Base-by-base conservation (phyloP, 139 green algal species). In the Chlorella sorokiniana region DNA sequence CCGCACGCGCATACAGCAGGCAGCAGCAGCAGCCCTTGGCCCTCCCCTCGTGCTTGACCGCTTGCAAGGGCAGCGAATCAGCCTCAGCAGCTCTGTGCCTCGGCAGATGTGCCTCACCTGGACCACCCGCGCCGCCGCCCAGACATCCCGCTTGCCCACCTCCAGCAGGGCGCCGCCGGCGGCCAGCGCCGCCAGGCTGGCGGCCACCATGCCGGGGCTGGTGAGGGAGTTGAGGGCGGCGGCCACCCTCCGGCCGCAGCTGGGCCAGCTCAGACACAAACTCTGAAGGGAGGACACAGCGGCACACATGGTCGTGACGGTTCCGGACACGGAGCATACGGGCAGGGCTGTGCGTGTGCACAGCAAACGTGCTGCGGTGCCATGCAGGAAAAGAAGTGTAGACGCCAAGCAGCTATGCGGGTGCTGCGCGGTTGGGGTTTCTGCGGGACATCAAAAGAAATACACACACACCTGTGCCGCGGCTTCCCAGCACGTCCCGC, bases 61-160 rank as follows among this genome's bases (percentile, higher is more conserved):
- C n/a, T n/a, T n/a, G n/a, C n/a, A n/a, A n/a, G n/a, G n/a, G n/a
- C n/a, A n/a, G n/a, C n/a, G n/a, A n/a, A n/a, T n/a, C n/a, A n/a
- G n/a, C n/a, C n/a, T n/a, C n/a, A n/a, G n/a, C n/a, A n/a, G n/a
- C n/a, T n/a, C n/a, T n/a, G n/a, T n/a, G n/a, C n/a, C n/a, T n/a
- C n/a, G n/a, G n/a, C n/a, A n/a, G n/a, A n/a, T n/a, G n/a, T n/a
- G n/a, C n/a, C 65, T 20, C 38, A 72, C 65, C 65, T 72, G 65
- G 22, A 73, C 62, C 11, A 93, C 79, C 14, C 91, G 82, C 4
- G 75, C 75, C 1, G 83, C 61, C 35, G 76, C 89, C 89, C 91
- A 97, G 61, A 97, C 94, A 86, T 95, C 93, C 37, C 93, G 84
- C 91, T 97, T 97, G 83, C 89, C 90, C 64, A 97, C 95, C 84